Conservation (phyloP, 345 rosid genomes). For the Corchorus olitorius region DNA sequence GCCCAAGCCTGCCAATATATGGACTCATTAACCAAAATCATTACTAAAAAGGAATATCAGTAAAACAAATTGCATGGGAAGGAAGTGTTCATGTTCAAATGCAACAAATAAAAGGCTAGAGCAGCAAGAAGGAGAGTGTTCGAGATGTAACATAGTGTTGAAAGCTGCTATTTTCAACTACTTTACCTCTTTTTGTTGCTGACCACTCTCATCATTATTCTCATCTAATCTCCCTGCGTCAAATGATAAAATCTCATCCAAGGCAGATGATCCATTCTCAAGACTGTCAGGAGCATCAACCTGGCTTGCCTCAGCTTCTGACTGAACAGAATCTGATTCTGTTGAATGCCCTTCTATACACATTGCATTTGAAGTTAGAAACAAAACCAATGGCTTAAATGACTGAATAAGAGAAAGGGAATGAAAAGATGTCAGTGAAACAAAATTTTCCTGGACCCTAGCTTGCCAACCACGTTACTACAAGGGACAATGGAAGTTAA, state of each 20-base stretch:
- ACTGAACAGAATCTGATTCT: conserved; percentile 50
- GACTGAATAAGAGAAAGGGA: not conserved
- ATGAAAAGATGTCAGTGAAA: not conserved
- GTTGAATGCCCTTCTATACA: conserved; percentile 41
- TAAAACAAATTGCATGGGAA: not conserved
- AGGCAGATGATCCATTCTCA: conserved; percentile 50
- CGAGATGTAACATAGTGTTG: not conserved
- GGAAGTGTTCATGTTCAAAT: too few species aligned
- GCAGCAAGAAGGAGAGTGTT: not conserved
- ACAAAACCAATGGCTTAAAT: not conserved
- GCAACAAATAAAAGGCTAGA: too few species aligned
- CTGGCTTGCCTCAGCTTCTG: conserved; percentile 40
- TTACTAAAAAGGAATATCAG: conserved; percentile 11
- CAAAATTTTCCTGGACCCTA: conserved; percentile 1
- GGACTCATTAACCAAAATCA: conserved; percentile 22
- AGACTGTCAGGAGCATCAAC: conserved; percentile 28
- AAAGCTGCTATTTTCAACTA: conserved; percentile 14
- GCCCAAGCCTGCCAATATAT: conserved; percentile 69
- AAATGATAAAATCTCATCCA: conserved; percentile 79
- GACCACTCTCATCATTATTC: conserved; percentile 33
- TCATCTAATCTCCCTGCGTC: conserved; percentile 48
- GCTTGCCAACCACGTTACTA: conserved; percentile 4
- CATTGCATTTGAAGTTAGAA: not conserved
- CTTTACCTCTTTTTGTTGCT: conserved; percentile 59
- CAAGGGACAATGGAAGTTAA: not conserved